Percentiles rank a stretch among this genome's conserved stretches.
Conservation (phyloP, 352 stramenopile species). For the Phytophthora pini region DNA sequence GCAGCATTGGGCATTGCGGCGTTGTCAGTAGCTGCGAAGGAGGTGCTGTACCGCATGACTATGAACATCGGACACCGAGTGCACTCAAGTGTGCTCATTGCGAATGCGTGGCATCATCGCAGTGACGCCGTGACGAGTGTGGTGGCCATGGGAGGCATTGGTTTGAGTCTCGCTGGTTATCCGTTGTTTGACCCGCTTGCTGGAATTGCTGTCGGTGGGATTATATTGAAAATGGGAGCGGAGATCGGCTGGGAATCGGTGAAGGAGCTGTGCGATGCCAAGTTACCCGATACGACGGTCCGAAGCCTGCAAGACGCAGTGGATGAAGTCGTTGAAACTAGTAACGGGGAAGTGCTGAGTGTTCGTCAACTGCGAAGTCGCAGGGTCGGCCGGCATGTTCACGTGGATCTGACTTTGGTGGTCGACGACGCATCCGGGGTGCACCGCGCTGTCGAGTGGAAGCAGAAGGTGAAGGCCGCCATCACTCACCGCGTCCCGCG, state of each 20-base stretch:
- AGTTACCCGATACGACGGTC: constrained; percentile 48
- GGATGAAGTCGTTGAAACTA: constrained; percentile 46
- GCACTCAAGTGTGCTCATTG: constrained; percentile 94
- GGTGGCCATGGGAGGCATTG: constrained; percentile 72
- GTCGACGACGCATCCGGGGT: constrained; percentile 39
- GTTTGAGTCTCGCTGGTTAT: constrained; percentile 63
- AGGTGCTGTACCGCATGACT: constrained; percentile 93
- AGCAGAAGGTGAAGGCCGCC: constrained; percentile 57
- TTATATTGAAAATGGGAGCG: constrained; percentile 80
- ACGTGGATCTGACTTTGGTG: constrained; percentile 70
- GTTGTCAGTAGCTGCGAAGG: constrained; percentile 91
- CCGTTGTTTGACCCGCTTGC: constrained; percentile 74
- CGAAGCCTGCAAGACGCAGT: constrained; percentile 47
- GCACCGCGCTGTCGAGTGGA: constrained; percentile 58
- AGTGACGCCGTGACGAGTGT: constrained; percentile 87
- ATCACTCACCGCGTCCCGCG: constrained; percentile 54
- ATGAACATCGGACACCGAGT: constrained; percentile 87
- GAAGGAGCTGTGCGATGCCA: constrained; percentile 70
- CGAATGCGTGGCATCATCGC: constrained; percentile 96
- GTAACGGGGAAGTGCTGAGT: constrained; percentile 48
- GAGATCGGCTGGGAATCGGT: constrained; percentile 71
- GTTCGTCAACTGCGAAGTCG: constrained; percentile 63
- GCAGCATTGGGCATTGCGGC: constrained; percentile 84
- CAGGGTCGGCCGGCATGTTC: constrained; percentile 58
- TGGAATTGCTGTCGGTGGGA: constrained; percentile 73